Conservation (phyloP, 306 rosid species). For the Quercus berberidifolia region DNA sequence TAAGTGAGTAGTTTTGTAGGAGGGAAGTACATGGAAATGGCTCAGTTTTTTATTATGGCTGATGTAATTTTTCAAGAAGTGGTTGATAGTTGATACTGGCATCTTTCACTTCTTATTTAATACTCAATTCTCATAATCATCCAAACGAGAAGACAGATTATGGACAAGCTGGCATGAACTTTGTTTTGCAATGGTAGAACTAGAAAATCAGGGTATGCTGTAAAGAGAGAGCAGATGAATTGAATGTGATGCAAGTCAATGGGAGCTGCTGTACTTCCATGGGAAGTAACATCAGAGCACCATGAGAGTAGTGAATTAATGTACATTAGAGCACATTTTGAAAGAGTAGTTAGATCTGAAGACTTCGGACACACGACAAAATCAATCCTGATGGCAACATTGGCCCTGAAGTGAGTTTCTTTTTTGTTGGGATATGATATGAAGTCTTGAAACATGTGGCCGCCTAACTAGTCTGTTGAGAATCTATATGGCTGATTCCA, state of each 20-base stretch:
- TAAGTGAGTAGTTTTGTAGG: background rate
- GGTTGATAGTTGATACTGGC: background rate
- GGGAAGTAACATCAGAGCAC: conserved; percentile 18
- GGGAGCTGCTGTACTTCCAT: conserved; percentile 74
- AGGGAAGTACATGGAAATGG: background rate
- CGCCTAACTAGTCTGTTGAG: too few species aligned
- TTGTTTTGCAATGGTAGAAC: conserved; percentile 63
- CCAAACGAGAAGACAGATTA: conserved; percentile 45
- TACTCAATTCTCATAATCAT: conserved; percentile 8
- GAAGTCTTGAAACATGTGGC: too few species aligned
- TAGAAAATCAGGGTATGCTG: conserved; percentile 65
- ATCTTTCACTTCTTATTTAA: background rate
- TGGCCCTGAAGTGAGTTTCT: conserved; percentile 66
- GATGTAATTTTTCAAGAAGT: background rate
- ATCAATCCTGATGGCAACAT: conserved; percentile 62
- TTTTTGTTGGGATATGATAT: conserved; percentile 66
- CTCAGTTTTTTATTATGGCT: background rate
- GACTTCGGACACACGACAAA: conserved; percentile 80
- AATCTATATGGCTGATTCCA: too few species aligned
- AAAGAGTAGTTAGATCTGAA: conserved; percentile 68
- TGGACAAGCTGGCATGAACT: conserved; percentile 72
- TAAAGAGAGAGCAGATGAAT: conserved; percentile 69
- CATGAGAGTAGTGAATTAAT: conserved; percentile 46
- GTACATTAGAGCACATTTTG: conserved; percentile 68
- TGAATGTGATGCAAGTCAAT: conserved; percentile 67